Evolutionary conservation across 257 asterid genomes (phyloP), one percentile per base, ranked within the genome.

Genomic region (Penstemon newberryi): DNA sequence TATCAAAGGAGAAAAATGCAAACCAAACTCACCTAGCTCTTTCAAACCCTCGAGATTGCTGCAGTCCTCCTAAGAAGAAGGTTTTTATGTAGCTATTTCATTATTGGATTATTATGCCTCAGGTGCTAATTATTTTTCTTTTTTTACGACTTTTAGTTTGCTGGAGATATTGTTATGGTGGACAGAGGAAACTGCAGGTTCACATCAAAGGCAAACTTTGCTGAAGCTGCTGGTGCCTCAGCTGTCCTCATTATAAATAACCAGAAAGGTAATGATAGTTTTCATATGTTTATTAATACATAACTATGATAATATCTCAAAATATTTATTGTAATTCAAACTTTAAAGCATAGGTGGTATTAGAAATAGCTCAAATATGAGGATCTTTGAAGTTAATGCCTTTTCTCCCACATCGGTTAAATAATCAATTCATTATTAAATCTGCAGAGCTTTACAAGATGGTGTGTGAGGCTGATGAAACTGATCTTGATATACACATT

Each of bases 211-310:
- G 95, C 91, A 52, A 87, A 89, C 74, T 77, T 78, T 80, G 81
- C 97, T 19, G 95, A 92, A 80, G 95, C 90, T 53, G 95, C 98
- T 44, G 95, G 97, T 74, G 98, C 98, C 78, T 87, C 96, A 45
- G 92, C 96, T 40, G 80, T 89, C 64, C 96, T 92, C 70, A 89
- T 92, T 59, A 74, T 92, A 78, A 92, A 92, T 78, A 84, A 86
- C 75, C 82, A 87, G 87, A 89, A 74, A 89, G 98, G 98, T 92
- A 73, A 65, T 19, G 4, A 40, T 25, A 38, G 52, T 43, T 33
- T 41, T n/a, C 42, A 33, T 38, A 57, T 54, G 43, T 41, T 73
- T 67, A 39, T 42, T 70, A 38, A 64, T 66, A 58, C 37, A 11
- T 59, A 8, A 36, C 41, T 56, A 47, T 33, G 38, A 8, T 33